A percentile compares a stretch with the other conserved stretches of the same genome.
These are phyloP conservation scores for Xylaria nigripes DNA, from an alignment of 495 filamentous ascomycete species.

Conservation along the genomic window DNA sequence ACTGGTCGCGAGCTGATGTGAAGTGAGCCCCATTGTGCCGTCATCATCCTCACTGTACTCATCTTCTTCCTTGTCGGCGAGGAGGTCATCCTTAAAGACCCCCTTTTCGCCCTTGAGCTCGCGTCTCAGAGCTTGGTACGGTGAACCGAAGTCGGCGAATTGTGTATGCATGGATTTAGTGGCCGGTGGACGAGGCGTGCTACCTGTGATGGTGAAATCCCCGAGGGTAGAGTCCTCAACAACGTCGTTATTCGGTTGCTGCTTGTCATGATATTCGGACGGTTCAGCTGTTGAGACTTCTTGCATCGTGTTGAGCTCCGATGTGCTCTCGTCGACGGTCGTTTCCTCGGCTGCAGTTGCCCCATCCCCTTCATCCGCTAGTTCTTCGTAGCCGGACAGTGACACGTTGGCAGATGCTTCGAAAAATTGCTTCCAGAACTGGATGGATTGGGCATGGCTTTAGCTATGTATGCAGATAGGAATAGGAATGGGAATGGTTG, in stretches of 20 bases:
- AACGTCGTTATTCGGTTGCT: slow-evolving; percentile 25
- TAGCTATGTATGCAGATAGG: slow-evolving; percentile 4
- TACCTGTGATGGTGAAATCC: slow-evolving; percentile 43
- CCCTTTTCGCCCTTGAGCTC: slow-evolving; percentile 40
- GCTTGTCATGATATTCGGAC: slow-evolving; percentile 25
- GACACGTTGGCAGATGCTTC: slow-evolving; percentile 96
- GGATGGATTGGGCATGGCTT: slow-evolving; percentile 5
- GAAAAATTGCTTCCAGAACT: slow-evolving; percentile 99
- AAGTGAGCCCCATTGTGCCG: slow-evolving; percentile 33
- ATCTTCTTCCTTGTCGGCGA: slow-evolving; percentile 21
- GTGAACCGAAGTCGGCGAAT: slow-evolving; percentile 56
- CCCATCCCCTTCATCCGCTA: slow-evolving; percentile 46
- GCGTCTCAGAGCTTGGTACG: slow-evolving; percentile 56
- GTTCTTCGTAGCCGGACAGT: slow-evolving; percentile 90
- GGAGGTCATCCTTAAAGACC: slow-evolving; percentile 23
- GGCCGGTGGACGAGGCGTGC: slow-evolving; percentile 44
- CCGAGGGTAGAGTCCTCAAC: slow-evolving; percentile 47
- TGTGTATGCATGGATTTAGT: slow-evolving; percentile 36
- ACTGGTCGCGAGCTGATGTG: slow-evolving; percentile 29
- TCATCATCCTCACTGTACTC: slow-evolving; percentile 31
- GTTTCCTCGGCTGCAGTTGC: slow-evolving; percentile 32
- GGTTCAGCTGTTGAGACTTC: slow-evolving; percentile 25
- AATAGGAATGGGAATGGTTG: not conserved
- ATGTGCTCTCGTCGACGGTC: slow-evolving; percentile 32
- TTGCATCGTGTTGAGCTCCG: slow-evolving; percentile 37